phyloP scores from a whole-genome alignment of 495 filamentous ascomycete species.

The Podospora sp. region DNA sequence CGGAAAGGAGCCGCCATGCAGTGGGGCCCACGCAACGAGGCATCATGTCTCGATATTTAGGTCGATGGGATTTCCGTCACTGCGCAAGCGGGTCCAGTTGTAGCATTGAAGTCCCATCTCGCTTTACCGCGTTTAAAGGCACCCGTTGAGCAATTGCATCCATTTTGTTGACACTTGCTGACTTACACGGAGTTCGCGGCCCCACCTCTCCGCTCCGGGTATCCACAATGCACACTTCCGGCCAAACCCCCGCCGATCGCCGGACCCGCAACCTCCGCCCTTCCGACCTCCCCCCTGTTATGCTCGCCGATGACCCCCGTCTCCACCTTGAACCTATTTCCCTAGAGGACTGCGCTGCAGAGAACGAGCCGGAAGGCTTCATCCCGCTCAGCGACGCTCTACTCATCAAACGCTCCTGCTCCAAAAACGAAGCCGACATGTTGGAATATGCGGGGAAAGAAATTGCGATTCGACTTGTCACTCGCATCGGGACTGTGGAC shows the following conservation, averaged over 20 bases:
- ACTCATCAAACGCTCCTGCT: constrained; percentile 2
- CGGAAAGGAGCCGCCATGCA: not conserved
- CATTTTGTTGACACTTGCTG: no score
- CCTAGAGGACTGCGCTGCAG: not conserved
- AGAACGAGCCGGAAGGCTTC: not conserved
- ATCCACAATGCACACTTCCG: not conserved
- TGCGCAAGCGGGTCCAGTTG: not conserved
- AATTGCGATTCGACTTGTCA: not conserved
- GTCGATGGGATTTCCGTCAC: not conserved
- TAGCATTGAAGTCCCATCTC: not conserved
- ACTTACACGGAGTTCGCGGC: not conserved
- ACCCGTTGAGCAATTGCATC: no score
- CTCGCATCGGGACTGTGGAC: constrained; percentile 2
- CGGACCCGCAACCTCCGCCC: not conserved
- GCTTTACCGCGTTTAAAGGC: no score
- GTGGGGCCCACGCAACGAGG: not conserved
- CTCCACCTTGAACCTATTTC: not conserved
- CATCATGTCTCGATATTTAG: not conserved
- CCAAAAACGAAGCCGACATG: constrained; percentile 11
- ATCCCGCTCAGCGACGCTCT: not conserved
- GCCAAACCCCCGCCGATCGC: not conserved
- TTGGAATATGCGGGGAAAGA: constrained; percentile 10
- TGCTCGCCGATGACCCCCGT: constrained; percentile 14
- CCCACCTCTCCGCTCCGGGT: not conserved
- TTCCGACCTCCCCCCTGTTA: constrained; percentile 4